A percentile compares a stretch with the other conserved stretches of the same genome.
Evolutionary conservation across 306 rosid species (phyloP).

Genomic region (Rubus idaeus): DNA sequence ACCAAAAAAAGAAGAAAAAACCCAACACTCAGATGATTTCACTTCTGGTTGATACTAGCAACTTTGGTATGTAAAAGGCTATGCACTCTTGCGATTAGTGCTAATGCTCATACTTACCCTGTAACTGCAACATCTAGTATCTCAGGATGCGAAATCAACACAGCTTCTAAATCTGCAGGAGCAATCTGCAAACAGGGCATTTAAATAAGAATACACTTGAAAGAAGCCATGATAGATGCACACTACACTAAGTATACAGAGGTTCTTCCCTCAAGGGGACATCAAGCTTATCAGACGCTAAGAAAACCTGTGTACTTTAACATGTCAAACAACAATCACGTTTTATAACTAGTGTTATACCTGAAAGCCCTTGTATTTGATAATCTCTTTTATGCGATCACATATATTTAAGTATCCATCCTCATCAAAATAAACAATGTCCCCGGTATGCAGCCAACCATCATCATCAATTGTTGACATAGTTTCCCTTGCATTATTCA

Average conservation of each 20-base stretch:
- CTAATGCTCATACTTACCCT: conserved; percentile 15
- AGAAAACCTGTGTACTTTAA: neutral
- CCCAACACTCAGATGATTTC: neutral
- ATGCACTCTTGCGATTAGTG: neutral
- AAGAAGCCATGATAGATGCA: neutral
- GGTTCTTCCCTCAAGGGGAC: neutral
- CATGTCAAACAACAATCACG: neutral
- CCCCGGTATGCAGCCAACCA: conserved; percentile 85
- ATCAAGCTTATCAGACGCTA: neutral
- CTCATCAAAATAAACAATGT: conserved; percentile 65
- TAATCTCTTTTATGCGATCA: conserved; percentile 85
- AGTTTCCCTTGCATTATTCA: conserved; percentile 69
- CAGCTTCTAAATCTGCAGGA: conserved; percentile 53
- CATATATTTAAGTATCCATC: conserved; percentile 61
- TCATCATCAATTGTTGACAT: conserved; percentile 56
- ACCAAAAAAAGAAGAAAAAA: neutral
- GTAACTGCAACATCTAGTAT: conserved; percentile 44
- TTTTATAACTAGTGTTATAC: neutral
- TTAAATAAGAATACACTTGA: neutral
- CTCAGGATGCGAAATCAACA: conserved; percentile 47
- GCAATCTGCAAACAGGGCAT: conserved; percentile 32
- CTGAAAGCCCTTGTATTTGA: conserved; percentile 93
- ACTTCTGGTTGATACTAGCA: neutral
- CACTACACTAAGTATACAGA: neutral
- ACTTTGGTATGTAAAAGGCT: neutral